phyloP scores from a whole-genome alignment of 352 stramenopile genomes.

The Pythium insidiosum region DNA sequence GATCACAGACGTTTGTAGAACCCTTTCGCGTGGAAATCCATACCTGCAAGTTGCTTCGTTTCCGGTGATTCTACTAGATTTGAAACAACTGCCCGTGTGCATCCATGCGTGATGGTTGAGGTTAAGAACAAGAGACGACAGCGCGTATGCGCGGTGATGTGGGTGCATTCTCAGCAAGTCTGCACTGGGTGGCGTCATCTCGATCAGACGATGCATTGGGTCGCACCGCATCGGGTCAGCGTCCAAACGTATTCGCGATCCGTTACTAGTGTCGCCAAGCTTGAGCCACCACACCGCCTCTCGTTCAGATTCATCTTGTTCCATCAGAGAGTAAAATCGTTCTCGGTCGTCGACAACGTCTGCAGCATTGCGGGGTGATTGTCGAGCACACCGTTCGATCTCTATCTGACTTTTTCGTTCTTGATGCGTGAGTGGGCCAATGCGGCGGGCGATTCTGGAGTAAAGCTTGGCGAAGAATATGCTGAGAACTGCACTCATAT shows the following conservation, averaged over 20 bases:
- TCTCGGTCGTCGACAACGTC: neutral
- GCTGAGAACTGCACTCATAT: neutral
- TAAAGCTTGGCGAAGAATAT: constrained; percentile 1
- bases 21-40: constrained; percentile 1
- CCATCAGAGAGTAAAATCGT: neutral
- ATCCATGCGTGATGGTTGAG: constrained; percentile 6
- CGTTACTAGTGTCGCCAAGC: neutral
- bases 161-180: neutral
- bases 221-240: neutral
- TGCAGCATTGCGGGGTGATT: neutral
- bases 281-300: constrained; percentile 1
- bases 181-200: neutral
- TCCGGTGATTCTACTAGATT: neutral
- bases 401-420: neutral
- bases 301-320: neutral
- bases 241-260: neutral
- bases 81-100: constrained; percentile 7
- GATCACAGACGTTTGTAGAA: neutral
- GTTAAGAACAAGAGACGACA: constrained; percentile 5
- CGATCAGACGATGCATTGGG: constrained; percentile 4
- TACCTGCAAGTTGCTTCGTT: neutral
- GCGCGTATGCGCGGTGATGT: neutral
- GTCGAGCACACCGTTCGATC: neutral
- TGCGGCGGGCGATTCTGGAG: constrained; percentile 2
- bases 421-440: constrained; percentile 3